Base-by-base conservation (phyloP, 1,284 basidiomycete genomes). In the Rhodotorula glutinis region DNA sequence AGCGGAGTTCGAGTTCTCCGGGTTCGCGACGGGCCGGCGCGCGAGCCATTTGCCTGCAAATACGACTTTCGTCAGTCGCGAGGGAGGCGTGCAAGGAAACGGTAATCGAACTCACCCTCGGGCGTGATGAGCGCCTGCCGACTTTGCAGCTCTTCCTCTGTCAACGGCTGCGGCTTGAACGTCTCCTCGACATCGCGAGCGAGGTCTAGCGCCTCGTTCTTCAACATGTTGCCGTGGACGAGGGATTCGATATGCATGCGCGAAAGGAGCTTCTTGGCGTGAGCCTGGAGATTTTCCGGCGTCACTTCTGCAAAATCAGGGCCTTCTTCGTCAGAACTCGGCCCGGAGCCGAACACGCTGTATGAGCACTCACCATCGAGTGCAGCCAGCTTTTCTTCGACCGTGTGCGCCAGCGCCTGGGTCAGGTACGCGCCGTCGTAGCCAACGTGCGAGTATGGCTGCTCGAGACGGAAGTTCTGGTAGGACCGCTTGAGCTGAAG, bases 401-500 rank as follows among this genome's bases (percentile, higher is more conserved):
- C 79, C 0, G 88, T 90, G 89, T 91, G 98, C 69, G 87, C 84
- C 46, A 81, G 81, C 67, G 90, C 85, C 0, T 87, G 82, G 53
- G 91, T 80, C 25, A 90, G 79, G 78, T 93, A 88, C 25, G 85
- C 84, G 29, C 83, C 82, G 78, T 88, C 93, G 79, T 90, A 91
- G 73, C 89, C 86, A 5, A 90, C 89, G 38, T 97, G 82, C 27
- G 84, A 82, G 79, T 90, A 93, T 1, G 92, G 89, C 77, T 93
- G 89, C 33, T 86, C 86, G 69, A 97, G 83, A 78, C 87, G 87
- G 79, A 93, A 92, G 80, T 98, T 98, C 73, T 87, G 83, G 85
- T 88, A 91, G 67, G 87, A 85, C 69, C 86, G 84, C 77, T 85
- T 85, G 47, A 86, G 81, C 87, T 91, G 62, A 14, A n/a, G 16